Evolutionary conservation across 2,329 filamentous ascomycete species (phyloP).

Genomic region (Aspergillus felis): DNA sequence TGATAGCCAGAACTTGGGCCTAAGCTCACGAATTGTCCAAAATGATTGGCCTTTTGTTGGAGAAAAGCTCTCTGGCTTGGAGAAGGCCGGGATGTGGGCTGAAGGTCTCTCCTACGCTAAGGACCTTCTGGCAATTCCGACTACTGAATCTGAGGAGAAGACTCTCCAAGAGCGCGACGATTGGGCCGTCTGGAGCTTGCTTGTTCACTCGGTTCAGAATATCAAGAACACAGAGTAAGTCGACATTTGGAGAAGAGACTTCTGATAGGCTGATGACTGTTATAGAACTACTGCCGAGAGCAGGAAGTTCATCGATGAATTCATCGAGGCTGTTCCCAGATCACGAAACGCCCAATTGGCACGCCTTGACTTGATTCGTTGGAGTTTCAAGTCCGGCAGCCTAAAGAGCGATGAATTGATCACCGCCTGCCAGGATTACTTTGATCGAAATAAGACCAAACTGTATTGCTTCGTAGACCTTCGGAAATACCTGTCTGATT

Average conservation of each 20-base stretch:
- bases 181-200: slow-evolving; percentile 44
- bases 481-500: slow-evolving; percentile 28
- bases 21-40: slow-evolving; percentile 40
- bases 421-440: slow-evolving; percentile 38
- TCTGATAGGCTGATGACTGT: slow-evolving; percentile 7
- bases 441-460: slow-evolving; percentile 39
- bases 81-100: slow-evolving; percentile 36
- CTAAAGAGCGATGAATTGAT: slow-evolving; percentile 31
- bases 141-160: slow-evolving; percentile 25
- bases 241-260: neutral
- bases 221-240: slow-evolving; percentile 33
- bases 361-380: slow-evolving; percentile 27
- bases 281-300: slow-evolving; percentile 29
- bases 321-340: slow-evolving; percentile 31
- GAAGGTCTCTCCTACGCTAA: slow-evolving; percentile 35
- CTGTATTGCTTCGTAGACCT: slow-evolving; percentile 46
- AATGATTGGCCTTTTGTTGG: slow-evolving; percentile 42
- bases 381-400: slow-evolving; percentile 23
- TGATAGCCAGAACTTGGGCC: slow-evolving; percentile 39
- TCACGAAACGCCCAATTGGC: slow-evolving; percentile 43
- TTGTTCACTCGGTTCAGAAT: slow-evolving; percentile 33
- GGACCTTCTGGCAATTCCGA: slow-evolving; percentile 33
- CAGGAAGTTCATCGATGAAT: slow-evolving; percentile 32
- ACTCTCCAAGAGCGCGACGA: slow-evolving; percentile 39
- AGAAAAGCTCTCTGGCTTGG: slow-evolving; percentile 36